Percentiles rank a stretch among this genome's conserved stretches.
These are phyloP conservation scores for Melastoma malabathricum DNA, from an alignment of 345 rosid species.

Conservation along the genomic window DNA sequence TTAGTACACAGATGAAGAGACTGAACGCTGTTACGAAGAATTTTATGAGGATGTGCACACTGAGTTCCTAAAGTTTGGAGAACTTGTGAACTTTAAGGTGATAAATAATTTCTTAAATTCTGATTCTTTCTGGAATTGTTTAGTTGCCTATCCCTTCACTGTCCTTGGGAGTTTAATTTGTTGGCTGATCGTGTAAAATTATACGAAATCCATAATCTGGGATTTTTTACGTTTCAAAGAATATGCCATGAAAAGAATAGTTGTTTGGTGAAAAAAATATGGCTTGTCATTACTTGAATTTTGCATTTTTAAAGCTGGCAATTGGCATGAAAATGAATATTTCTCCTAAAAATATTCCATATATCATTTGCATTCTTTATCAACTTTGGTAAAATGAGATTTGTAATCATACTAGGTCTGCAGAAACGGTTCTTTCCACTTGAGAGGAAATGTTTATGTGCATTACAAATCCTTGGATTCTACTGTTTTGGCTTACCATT, in stretches of 20 bases:
- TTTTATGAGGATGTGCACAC: slow-evolving; percentile 98
- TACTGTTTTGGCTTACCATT: slow-evolving; percentile 49
- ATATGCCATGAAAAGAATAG: too few relatives aligned
- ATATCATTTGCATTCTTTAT: slow-evolving; percentile 1
- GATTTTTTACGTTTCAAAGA: too few relatives aligned
- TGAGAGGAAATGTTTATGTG: slow-evolving; percentile 85
- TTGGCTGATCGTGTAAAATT: too few relatives aligned
- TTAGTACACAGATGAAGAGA: slow-evolving; percentile 92
- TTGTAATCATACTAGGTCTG: slow-evolving; percentile 47
- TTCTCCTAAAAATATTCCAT: too few relatives aligned
- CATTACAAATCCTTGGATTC: slow-evolving; percentile 78
- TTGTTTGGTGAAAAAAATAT: too few relatives aligned
- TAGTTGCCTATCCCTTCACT: too few relatives aligned
- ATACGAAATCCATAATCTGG: too few relatives aligned
- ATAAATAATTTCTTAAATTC: neutral
- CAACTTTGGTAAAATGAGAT: slow-evolving; percentile 2
- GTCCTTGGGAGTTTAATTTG: too few relatives aligned
- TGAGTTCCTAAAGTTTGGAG: slow-evolving; percentile 90
- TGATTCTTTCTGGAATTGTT: too few relatives aligned
- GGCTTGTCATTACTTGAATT: too few relatives aligned
- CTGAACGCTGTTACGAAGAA: slow-evolving; percentile 67
- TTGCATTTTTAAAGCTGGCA: too few relatives aligned
- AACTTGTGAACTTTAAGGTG: slow-evolving; percentile 92
- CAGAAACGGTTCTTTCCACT: slow-evolving; percentile 78
- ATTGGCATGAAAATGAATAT: too few relatives aligned